Evolutionary conservation across 2,329 filamentous ascomycete genomes (phyloP).

Genomic region (Colletotrichum cuscutae): DNA sequence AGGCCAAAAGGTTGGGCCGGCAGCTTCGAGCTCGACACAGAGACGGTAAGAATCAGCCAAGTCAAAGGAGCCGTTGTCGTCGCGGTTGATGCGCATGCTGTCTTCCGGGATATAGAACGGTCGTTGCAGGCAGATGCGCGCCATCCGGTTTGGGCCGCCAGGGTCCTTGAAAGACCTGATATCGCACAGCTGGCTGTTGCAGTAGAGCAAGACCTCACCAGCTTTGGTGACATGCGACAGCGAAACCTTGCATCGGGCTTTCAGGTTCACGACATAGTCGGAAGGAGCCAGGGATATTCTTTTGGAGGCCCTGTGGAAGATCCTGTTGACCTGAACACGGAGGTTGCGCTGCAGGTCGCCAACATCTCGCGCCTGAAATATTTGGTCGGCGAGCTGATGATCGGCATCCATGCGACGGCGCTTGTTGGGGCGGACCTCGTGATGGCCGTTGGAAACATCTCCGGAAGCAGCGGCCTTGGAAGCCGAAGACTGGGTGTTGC

Average conservation of each 20-base stretch:
- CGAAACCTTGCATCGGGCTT: constrained; percentile 55
- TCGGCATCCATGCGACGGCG: constrained; percentile 56
- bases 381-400: constrained; percentile 44
- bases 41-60: constrained; percentile 62
- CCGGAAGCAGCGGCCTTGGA: constrained; percentile 46
- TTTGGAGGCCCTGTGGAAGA: constrained; percentile 57
- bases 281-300: constrained; percentile 40
- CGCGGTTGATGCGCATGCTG: constrained; percentile 60
- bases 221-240: constrained; percentile 44
- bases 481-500: constrained; percentile 53
- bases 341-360: constrained; percentile 53
- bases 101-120: constrained; percentile 65
- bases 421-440: constrained; percentile 55
- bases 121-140: constrained; percentile 57
- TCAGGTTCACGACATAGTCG: constrained; percentile 42
- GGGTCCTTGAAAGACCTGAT: constrained; percentile 61
- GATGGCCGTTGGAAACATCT: constrained; percentile 48
- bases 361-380: constrained; percentile 45
- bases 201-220: constrained; percentile 53
- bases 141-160: constrained; percentile 56
- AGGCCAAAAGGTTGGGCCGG: constrained; percentile 62
- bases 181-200: constrained; percentile 64
- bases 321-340: constrained; percentile 63
- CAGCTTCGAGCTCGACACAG: constrained; percentile 63
- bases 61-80: constrained; percentile 58